Evolutionary conservation across 768 basidiomycete species (phyloP).

Genomic region (Arthromyces matolae): DNA sequence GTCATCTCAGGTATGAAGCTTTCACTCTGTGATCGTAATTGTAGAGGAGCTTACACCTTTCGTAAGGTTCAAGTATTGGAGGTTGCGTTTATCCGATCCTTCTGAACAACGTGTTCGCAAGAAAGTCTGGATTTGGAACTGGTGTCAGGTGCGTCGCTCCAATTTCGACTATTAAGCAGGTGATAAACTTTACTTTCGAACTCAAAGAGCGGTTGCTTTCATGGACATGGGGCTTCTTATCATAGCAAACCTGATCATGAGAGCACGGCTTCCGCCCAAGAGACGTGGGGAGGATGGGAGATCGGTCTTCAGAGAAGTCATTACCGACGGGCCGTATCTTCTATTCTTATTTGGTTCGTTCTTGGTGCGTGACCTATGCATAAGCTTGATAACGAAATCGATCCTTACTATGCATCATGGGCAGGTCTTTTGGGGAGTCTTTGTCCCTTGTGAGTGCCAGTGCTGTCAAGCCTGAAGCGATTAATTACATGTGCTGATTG

Average conservation of each 20-base stretch:
- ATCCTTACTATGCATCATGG: background rate
- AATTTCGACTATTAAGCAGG: conserved; percentile 20
- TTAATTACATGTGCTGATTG: background rate
- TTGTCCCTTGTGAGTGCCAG: conserved; percentile 42
- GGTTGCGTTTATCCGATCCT: conserved; percentile 52
- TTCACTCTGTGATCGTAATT: background rate
- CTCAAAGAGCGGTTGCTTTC: conserved; percentile 39
- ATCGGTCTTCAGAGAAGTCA: conserved; percentile 29
- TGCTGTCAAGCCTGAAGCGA: background rate
- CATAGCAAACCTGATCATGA: conserved; percentile 41
- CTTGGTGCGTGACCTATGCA: conserved; percentile 20
- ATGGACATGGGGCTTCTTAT: conserved; percentile 42
- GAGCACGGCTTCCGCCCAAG: conserved; percentile 35
- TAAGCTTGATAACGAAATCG: background rate
- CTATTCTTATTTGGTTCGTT: conserved; percentile 40
- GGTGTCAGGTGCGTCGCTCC: conserved; percentile 35
- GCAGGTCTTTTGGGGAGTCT: conserved; percentile 46
- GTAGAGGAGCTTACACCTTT: background rate
- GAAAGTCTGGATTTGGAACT: conserved; percentile 36
- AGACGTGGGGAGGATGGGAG: conserved; percentile 14
- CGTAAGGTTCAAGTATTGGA: conserved; percentile 41
- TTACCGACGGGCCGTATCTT: conserved; percentile 40
- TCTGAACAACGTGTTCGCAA: conserved; percentile 42
- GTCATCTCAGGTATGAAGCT: conserved; percentile 41
- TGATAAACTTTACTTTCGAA: conserved; percentile 15